Base-by-base conservation (phyloP, 1,139 yeast genomes). In the Pneumocystis murina region DNA sequence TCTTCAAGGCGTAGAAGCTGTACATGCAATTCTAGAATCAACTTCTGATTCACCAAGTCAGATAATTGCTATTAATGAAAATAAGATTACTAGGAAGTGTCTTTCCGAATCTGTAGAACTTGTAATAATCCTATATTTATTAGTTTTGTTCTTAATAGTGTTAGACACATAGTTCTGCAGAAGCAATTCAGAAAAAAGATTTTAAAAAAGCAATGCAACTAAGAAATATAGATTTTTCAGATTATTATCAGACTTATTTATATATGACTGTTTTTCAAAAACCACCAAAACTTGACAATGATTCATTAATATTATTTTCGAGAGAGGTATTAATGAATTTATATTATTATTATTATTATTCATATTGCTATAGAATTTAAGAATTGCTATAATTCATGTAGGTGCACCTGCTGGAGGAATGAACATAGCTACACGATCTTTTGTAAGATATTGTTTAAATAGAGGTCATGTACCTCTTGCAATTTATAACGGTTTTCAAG, bases 321-420 rank as follows among this genome's bases (percentile, higher is more conserved):
- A 17, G 20, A 4, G 3, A 58, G 28, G 60, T 58, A 40, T 38
- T 12, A 24, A 48, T 48, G 12, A 20, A 28, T 58, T 20, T 12
- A 24, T 58, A 17, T 8, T 40, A 30, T 58, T 20, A n/a, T 38
- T 57, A 28, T 33, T 17, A 1, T 58, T 40, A 30, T 12, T 38
- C 14, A 58, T 8, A 10, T 24, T 48, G 2, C 12, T 48, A 8
- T 67, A 70, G 66, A 68, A 72, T 40, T 78, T 84, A 69, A 83
- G 77, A 65, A 82, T 91, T 70, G 98, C 95, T 66, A 82, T 92
- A 65, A 80, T 92, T 68, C 90, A 90, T 71, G 86, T 91, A 65
- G 98, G 98, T 68, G 98, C 98, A 0, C 96, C 98, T 55, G 94
- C 97, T 17, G 95, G 96, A 68, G 97, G 96, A 65, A 84, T 92